A percentile compares a stretch with the other conserved stretches of the same genome.
Evolutionary conservation across 805 yeast genomes (phyloP).

Genomic region (Monosporozyma servazzii): DNA sequence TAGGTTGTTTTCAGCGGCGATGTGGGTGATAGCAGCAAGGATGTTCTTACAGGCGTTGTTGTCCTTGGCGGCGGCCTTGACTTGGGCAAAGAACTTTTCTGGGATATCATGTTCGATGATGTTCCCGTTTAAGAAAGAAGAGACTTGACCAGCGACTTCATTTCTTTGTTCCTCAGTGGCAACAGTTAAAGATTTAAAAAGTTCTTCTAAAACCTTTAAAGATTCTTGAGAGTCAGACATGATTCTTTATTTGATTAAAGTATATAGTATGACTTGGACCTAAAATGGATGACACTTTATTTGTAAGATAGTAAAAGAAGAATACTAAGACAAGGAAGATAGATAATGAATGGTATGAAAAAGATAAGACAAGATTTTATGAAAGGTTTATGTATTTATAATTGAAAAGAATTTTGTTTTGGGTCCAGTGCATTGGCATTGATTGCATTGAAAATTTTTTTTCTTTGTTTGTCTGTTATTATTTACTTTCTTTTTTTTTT

Average conservation of each 20-base stretch:
- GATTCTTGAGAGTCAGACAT: slow-evolving; percentile 43
- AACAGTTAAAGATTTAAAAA: slow-evolving; percentile 84
- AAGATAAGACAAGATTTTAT: neutral
- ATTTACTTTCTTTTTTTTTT: too few relatives aligned
- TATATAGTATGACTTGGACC: neutral
- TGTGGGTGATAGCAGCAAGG: slow-evolving; percentile 73
- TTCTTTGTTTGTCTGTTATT: neutral
- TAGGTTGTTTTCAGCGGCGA: slow-evolving; percentile 69
- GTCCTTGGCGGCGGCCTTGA: slow-evolving; percentile 65
- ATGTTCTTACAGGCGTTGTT: slow-evolving; percentile 80
- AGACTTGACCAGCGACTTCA: slow-evolving; percentile 79
- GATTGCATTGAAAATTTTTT: neutral
- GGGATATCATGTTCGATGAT: slow-evolving; percentile 99
- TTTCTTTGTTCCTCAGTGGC: slow-evolving; percentile 78
- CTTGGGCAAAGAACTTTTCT: slow-evolving; percentile 69
- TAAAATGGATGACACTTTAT: slow-evolving; percentile 5
- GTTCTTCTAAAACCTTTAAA: slow-evolving; percentile 78
- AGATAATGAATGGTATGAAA: too few relatives aligned
- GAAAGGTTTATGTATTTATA: neutral
- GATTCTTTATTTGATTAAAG: neutral
- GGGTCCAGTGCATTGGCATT: too few relatives aligned
- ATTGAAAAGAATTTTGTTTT: neutral
- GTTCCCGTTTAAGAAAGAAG: slow-evolving; percentile 91
- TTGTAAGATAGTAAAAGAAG: neutral
- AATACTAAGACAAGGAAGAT: too few relatives aligned